These are phyloP conservation scores for Antrodiella citrinella DNA, from an alignment of 768 basidiomycete genomes.

Conservation along the genomic window DNA sequence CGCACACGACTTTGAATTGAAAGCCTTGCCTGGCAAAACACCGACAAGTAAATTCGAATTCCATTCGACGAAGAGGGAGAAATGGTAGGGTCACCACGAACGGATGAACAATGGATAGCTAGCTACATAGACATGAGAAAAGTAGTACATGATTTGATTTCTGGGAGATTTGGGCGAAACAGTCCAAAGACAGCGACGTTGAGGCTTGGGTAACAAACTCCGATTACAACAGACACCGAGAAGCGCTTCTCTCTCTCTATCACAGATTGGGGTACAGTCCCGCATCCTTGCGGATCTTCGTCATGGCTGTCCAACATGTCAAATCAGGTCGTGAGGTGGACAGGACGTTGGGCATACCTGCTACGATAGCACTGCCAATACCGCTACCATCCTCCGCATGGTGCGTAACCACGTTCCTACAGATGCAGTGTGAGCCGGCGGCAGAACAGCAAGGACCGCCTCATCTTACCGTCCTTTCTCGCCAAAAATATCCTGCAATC, in stretches of 20 bases:
- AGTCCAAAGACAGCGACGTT: background rate
- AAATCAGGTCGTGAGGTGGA: conserved; percentile 2
- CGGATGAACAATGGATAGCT: background rate
- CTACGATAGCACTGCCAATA: conserved; percentile 95
- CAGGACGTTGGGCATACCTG: conserved; percentile 37
- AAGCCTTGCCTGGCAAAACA: too few relatives aligned
- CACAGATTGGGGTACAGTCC: conserved; percentile 49
- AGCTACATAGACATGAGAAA: background rate
- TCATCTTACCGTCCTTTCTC: conserved; percentile 79
- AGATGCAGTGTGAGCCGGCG: background rate
- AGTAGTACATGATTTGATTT: background rate
- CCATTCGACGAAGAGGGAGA: too few relatives aligned
- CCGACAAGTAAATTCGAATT: too few relatives aligned
- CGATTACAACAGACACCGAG: background rate
- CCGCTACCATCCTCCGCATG: conserved; percentile 91
- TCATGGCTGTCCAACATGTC: conserved; percentile 60
- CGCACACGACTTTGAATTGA: background rate
- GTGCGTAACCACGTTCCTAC: conserved; percentile 66
- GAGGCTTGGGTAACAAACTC: background rate
- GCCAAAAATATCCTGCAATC: conserved; percentile 90
- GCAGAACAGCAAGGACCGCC: background rate
- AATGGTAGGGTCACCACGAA: background rate
- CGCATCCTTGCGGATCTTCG: conserved; percentile 67
- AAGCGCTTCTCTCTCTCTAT: conserved; percentile 2
- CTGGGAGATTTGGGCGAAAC: too few relatives aligned